Conservation (phyloP, 176 grass and related monocot species). For the Panicum miliaceum region DNA sequence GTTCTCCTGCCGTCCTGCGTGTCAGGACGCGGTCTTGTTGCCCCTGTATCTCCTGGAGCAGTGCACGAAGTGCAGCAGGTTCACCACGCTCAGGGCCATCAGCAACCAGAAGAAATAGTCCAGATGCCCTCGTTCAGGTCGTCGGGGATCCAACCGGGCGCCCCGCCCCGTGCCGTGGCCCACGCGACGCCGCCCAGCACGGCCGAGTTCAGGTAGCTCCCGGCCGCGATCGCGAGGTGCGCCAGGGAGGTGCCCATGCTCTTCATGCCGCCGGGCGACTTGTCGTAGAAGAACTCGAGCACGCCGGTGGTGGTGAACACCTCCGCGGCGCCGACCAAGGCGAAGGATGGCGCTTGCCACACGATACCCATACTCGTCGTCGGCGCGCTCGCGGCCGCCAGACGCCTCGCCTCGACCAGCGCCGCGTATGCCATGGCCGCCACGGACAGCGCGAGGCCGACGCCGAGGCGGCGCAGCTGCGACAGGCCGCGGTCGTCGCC, state of each 20-base stretch:
- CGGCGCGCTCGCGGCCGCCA: not conserved
- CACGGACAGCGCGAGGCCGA: slow-evolving; percentile 46
- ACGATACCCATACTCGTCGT: slow-evolving; percentile 51
- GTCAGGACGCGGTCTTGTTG: not conserved
- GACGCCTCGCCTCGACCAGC: slow-evolving; percentile 46
- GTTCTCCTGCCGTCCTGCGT: too few species aligned
- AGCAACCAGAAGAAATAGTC: slow-evolving; percentile 52
- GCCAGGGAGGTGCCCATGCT: slow-evolving; percentile 40
- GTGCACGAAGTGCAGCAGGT: slow-evolving; percentile 25
- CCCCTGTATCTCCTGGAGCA: slow-evolving; percentile 24
- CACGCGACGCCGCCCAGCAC: slow-evolving; percentile 7
- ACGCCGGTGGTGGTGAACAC: slow-evolving; percentile 34
- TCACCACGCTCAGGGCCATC: slow-evolving; percentile 18
- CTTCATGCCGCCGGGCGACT: slow-evolving; percentile 47
- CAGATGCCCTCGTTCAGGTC: slow-evolving; percentile 42
- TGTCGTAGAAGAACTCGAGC: slow-evolving; percentile 51
- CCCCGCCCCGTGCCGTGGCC: not conserved
- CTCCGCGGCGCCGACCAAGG: slow-evolving; percentile 21
- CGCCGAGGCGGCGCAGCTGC: slow-evolving; percentile 43
- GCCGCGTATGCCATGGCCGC: slow-evolving; percentile 41
- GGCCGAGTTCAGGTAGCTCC: slow-evolving; percentile 42
- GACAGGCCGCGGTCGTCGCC: slow-evolving; percentile 45
- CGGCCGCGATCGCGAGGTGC: slow-evolving; percentile 6
- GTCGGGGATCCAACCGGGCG: slow-evolving; percentile 40
- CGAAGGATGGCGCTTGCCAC: slow-evolving; percentile 46